Base-by-base conservation (phyloP, 441 rosid genomes). In the Pelargonium cotyledonis region DNA sequence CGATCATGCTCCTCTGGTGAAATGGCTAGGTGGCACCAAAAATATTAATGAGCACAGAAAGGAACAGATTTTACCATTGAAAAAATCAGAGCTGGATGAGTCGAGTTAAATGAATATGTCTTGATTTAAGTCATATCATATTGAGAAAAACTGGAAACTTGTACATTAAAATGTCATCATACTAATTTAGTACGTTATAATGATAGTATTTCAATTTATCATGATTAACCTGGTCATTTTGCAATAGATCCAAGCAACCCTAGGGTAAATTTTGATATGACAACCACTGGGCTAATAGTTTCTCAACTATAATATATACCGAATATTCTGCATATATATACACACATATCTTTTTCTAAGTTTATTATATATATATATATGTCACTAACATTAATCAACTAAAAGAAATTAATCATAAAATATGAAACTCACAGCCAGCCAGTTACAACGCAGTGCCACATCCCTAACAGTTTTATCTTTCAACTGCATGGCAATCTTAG, bases 391-490 rank as follows among this genome's bases (percentile, higher is more conserved):
- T 0, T 64, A 64, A 35, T 64, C 53, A 43, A 44, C 11, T 10
- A n/a, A 19, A 41, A 62, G 0, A 19, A 57, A 14, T 31, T 46
- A 14, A 47, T 1, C 7, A 49, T n/a, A 5, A 26, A 63, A 68
- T 23, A 68, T 60, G 65, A 75, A 77, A 75, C 92, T 73, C 74
- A 89, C 96, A 80, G 71, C 83, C 91, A 88, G 88, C 96, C 96
- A 88, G 79, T 87, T 74, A 79, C 93, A 85, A 67, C 93, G 90
- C 58, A 89, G 62, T 0, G 93, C 96, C 68, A 89, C 90, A 76
- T 89, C 96, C 44, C 96, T 76, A 11, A 88, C 90, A n/a, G 90
- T 86, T 78, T 89, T 89, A 75, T 82, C 83, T 68, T 81, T 84
- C 68, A 89, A 80, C 73, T 86, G 82, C 81, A 78, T 79, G 0